Evolutionary conservation across 1,284 basidiomycete species (phyloP).

Genomic region (Cryptococcus jaspeensis): DNA sequence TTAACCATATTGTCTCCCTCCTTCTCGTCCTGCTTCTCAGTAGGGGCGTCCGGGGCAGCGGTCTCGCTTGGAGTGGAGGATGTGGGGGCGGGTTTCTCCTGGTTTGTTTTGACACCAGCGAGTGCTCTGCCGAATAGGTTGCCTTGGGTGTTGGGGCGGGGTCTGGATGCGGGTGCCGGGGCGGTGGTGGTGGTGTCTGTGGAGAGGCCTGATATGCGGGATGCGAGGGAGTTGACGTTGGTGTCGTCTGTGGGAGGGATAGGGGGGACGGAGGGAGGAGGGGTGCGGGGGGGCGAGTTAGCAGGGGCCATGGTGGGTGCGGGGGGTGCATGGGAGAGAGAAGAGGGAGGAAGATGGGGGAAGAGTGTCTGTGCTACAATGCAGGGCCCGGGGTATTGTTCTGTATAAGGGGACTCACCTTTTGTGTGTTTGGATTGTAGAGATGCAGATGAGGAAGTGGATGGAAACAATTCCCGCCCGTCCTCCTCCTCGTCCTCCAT

Average conservation of each 20-base stretch:
- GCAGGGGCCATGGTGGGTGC: background rate
- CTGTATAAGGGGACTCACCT: slow-evolving; percentile 1
- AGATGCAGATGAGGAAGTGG: too few species aligned
- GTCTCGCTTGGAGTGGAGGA: slow-evolving; percentile 10
- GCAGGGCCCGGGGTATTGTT: background rate
- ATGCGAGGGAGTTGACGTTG: slow-evolving; percentile 36
- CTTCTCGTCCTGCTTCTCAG: slow-evolving; percentile 1
- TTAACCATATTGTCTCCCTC: slow-evolving; percentile 6
- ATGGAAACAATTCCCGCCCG: background rate
- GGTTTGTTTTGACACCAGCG: slow-evolving; percentile 34
- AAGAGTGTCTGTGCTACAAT: background rate
- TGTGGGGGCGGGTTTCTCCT: slow-evolving; percentile 16
- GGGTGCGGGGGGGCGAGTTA: background rate
- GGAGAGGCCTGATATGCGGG: slow-evolving; percentile 40
- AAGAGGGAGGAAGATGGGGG: slow-evolving; percentile 1
- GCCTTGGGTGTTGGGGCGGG: slow-evolving; percentile 30
- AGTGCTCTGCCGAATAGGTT: slow-evolving; percentile 42
- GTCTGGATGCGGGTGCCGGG: slow-evolving; percentile 15
- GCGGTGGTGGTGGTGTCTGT: slow-evolving; percentile 19
- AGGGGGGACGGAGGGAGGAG: background rate
- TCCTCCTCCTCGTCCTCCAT: slow-evolving; percentile 21
- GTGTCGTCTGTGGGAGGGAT: slow-evolving; percentile 15
- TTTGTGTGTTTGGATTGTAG: slow-evolving; percentile 11
- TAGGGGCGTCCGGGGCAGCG: slow-evolving; percentile 3
- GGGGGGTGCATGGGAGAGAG: background rate